These are phyloP conservation scores for Xylaria cubensis DNA, from an alignment of 495 filamentous ascomycete species.

Conservation along the genomic window DNA sequence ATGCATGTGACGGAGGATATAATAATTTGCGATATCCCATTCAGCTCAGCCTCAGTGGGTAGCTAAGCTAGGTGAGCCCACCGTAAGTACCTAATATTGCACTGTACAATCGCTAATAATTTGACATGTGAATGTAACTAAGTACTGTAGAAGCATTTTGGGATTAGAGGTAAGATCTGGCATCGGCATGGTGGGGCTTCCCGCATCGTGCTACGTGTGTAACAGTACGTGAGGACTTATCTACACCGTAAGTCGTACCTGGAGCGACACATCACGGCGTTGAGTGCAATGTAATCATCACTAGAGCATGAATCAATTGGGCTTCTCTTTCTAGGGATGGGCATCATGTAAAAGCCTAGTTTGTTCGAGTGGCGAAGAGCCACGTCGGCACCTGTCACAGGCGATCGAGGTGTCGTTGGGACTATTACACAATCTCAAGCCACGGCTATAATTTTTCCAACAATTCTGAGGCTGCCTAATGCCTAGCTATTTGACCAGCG, in stretches of 20 bases:
- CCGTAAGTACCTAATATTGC: too few relatives aligned
- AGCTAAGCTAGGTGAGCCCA: background rate
- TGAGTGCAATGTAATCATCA: background rate
- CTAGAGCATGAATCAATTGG: background rate
- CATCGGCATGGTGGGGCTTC: slow-evolving; percentile 16
- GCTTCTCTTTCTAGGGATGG: background rate
- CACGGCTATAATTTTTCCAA: background rate
- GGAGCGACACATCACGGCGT: background rate
- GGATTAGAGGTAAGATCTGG: slow-evolving; percentile 13
- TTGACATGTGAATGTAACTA: slow-evolving; percentile 22
- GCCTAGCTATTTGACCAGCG: background rate
- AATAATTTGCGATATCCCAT: background rate
- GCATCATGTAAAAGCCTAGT: background rate
- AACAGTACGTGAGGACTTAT: background rate
- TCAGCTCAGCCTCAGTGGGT: background rate
- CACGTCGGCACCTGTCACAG: background rate
- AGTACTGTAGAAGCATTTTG: background rate
- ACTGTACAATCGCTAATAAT: background rate
- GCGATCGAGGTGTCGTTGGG: background rate
- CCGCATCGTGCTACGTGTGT: background rate
- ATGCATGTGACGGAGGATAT: slow-evolving; percentile 1
- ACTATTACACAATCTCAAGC: background rate
- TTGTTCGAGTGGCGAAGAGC: background rate
- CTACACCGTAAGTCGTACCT: background rate
- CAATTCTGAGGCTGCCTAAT: background rate